Percentiles rank a stretch among this genome's conserved stretches.
These are phyloP conservation scores for Fusarium virguliforme DNA, from an alignment of 2,329 filamentous ascomycete genomes.

Conservation along the genomic window DNA sequence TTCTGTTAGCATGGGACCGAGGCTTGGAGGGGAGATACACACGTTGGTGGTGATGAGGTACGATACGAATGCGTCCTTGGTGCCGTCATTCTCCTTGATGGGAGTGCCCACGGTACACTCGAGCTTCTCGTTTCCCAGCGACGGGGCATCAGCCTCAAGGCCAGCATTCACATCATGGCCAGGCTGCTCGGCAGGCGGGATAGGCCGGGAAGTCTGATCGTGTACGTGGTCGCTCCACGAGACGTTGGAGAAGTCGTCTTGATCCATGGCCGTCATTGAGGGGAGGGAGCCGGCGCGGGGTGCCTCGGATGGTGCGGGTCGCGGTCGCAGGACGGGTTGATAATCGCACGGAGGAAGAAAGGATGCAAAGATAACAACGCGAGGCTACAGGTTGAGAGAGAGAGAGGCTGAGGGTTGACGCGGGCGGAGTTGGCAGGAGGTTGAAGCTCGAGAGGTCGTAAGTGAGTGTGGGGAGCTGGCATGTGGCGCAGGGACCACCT, in stretches of 20 bases:
- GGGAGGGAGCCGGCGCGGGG: conserved; percentile 13
- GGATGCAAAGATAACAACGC: not conserved
- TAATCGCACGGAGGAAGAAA: not conserved
- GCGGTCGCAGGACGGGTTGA: not conserved
- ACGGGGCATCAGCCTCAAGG: conserved; percentile 72
- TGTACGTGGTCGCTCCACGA: conserved; percentile 79
- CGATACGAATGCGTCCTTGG: conserved; percentile 96
- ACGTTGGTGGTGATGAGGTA: conserved; percentile 95
- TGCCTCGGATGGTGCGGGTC: not conserved
- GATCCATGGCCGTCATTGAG: conserved; percentile 63
- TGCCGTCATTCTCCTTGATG: conserved; percentile 95
- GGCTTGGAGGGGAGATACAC: conserved; percentile 46
- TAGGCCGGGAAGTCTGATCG: conserved; percentile 55
- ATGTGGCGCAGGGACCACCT: conserved; percentile 42
- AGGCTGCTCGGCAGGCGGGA: conserved; percentile 49
- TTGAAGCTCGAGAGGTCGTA: conserved; percentile 40
- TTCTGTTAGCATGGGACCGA: conserved; percentile 14
- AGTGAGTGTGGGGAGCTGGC: conserved; percentile 41
- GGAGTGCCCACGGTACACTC: conserved; percentile 88
- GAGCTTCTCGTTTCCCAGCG: conserved; percentile 80
- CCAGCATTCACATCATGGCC: conserved; percentile 61
- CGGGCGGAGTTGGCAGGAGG: conserved; percentile 40
- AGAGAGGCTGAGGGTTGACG: conserved; percentile 11
- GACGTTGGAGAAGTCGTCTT: conserved; percentile 85
- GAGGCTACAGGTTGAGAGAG: conserved; percentile 15